Conservation (phyloP, 2,329 filamentous ascomycete species). For the Colletotrichum incanum region DNA sequence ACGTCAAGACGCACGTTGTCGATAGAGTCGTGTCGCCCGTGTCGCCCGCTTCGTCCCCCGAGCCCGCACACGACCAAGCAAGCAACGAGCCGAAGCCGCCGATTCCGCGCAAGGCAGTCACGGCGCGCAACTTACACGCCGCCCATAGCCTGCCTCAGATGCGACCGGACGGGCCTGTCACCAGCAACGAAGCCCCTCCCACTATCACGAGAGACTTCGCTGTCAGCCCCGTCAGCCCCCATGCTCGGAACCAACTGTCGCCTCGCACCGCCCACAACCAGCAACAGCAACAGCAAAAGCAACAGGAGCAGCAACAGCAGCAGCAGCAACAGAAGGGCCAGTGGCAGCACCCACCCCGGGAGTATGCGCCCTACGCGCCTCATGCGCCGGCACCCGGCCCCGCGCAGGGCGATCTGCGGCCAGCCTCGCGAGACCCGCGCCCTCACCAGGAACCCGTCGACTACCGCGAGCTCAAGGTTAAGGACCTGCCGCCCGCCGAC, state of each 20-base stretch:
- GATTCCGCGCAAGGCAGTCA: constrained; percentile 49
- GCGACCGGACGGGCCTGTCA: constrained; percentile 43
- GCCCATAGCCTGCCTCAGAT: constrained; percentile 47
- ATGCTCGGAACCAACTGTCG: constrained; percentile 49
- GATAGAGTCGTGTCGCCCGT: constrained; percentile 59
- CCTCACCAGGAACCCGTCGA: constrained; percentile 46
- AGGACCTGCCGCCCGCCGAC: constrained; percentile 52
- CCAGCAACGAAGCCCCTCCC: constrained; percentile 46
- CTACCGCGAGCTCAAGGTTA: constrained; percentile 58
- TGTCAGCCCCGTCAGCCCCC: constrained; percentile 42
- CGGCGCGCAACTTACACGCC: constrained; percentile 45
- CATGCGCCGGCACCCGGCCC: constrained; percentile 16
- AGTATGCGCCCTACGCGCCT: constrained; percentile 5
- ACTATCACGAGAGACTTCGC: constrained; percentile 43
- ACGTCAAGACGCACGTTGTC: constrained; percentile 56
- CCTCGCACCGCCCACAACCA: constrained; percentile 49
- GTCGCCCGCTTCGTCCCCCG: constrained; percentile 63
- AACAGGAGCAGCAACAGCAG: no score
- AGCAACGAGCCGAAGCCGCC: constrained; percentile 44
- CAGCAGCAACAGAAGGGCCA: constrained; percentile 7
- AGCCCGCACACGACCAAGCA: constrained; percentile 48
- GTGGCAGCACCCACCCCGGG: constrained; percentile 21
- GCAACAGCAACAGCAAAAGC: neutral
- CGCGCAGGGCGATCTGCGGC: constrained; percentile 22
- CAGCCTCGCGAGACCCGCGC: constrained; percentile 29